Evolutionary conservation across 352 stramenopile species (phyloP).

Genomic region (Phytophthora meadii): DNA sequence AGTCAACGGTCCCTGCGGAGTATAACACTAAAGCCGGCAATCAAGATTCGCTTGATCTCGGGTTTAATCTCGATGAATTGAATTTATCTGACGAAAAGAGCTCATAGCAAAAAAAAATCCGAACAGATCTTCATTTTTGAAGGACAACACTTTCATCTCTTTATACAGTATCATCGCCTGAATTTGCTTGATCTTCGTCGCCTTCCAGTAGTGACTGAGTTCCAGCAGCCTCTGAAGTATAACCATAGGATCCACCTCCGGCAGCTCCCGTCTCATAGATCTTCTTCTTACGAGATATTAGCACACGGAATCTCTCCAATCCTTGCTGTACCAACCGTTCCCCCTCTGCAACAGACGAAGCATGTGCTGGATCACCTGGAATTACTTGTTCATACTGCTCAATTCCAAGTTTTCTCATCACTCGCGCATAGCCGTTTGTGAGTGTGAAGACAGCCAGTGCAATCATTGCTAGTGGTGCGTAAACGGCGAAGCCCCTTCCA

Average conservation of each 20-base stretch:
- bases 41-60: background rate
- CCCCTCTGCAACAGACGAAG: constrained; percentile 49
- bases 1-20: background rate
- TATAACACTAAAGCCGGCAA: too few species aligned
- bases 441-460: constrained; percentile 56
- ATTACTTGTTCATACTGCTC: constrained; percentile 77
- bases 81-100: constrained; percentile 2
- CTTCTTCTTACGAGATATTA: constrained; percentile 48
- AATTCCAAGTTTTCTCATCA: constrained; percentile 61
- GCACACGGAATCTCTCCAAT: constrained; percentile 46
- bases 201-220: constrained; percentile 33
- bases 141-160: background rate
- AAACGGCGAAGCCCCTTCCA: constrained; percentile 59
- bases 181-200: constrained; percentile 10
- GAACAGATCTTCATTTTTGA: background rate
- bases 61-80: constrained; percentile 7
- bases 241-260: constrained; percentile 40
- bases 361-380: constrained; percentile 38
- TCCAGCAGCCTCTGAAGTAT: constrained; percentile 20
- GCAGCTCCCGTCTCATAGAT: constrained; percentile 37
- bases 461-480: constrained; percentile 66
- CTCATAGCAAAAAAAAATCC: constrained; percentile 5
- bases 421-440: constrained; percentile 56
- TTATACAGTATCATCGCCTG: constrained; percentile 10
- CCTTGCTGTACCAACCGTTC: constrained; percentile 61